Evolutionary conservation across 208 protist genomes (phyloP).

Genomic region (Acanthamoeba royreba): DNA sequence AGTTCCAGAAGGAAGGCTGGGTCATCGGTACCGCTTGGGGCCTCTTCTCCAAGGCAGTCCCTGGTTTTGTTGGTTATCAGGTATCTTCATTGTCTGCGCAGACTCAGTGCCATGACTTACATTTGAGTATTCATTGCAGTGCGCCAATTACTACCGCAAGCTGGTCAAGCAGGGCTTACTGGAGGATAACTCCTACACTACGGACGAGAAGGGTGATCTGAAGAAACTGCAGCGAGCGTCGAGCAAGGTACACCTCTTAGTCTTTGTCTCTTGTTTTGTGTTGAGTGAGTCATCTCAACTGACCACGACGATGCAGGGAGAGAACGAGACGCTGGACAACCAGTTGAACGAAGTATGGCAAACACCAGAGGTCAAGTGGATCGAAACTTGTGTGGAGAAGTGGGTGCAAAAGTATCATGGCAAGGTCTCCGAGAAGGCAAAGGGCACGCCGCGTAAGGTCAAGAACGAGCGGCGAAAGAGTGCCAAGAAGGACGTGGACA

Average conservation of each 20-base stretch:
- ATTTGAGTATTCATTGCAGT: neutral
- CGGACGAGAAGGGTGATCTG: neutral
- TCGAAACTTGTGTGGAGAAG: neutral
- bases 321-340: slow-evolving; percentile 21
- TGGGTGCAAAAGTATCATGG: neutral
- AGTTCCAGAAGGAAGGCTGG: slow-evolving; percentile 1
- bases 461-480: neutral
- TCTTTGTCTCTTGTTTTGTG: neutral
- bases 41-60: slow-evolving; percentile 13
- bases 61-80: neutral
- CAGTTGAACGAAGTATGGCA: neutral
- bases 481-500: neutral
- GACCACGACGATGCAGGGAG: neutral
- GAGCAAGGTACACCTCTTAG: neutral
- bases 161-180: neutral
- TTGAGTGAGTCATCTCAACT: neutral
- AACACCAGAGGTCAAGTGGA: neutral
- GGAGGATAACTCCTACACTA: neutral
- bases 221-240: slow-evolving; percentile 1
- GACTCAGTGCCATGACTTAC: neutral
- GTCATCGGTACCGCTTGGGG: neutral
- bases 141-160: slow-evolving; percentile 41
- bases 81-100: neutral
- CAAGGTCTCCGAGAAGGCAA: neutral
- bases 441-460: neutral